Conservation (phyloP, 768 basidiomycete species). For the Punctularia strigosozonata region DNA sequence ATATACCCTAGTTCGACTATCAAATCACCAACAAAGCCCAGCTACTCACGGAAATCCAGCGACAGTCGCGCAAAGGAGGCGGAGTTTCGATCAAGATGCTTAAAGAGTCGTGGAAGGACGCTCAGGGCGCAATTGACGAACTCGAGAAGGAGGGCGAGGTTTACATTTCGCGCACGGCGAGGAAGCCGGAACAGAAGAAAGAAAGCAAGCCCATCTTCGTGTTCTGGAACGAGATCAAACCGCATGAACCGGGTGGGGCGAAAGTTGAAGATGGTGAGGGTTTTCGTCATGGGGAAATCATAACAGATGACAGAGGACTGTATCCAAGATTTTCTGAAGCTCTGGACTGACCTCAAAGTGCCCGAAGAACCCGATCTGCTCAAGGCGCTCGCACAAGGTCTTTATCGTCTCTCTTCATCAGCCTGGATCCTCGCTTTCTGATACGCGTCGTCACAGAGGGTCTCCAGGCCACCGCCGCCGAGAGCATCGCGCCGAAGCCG, state of each 20-base stretch:
- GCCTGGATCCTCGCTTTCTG: background rate
- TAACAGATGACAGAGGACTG: background rate
- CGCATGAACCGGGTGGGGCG: conserved; percentile 59
- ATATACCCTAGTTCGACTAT: conserved; percentile 63
- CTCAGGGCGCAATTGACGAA: conserved; percentile 74
- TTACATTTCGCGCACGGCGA: conserved; percentile 70
- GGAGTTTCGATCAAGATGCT: conserved; percentile 75
- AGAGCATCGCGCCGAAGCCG: conserved; percentile 41
- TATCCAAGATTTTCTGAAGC: conserved; percentile 64
- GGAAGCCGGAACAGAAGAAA: no score
- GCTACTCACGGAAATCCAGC: conserved; percentile 76
- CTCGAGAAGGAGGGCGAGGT: conserved; percentile 85
- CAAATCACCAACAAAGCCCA: conserved; percentile 78
- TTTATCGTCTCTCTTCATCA: conserved; percentile 5
- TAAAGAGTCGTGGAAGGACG: conserved; percentile 89
- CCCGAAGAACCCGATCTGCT: conserved; percentile 80
- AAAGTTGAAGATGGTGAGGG: conserved; percentile 69
- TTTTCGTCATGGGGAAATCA: conserved; percentile 1
- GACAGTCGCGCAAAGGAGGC: conserved; percentile 72
- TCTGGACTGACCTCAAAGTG: conserved; percentile 79
- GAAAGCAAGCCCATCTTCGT: conserved; percentile 78
- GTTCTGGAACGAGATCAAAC: conserved; percentile 84
- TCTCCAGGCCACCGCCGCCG: conserved; percentile 65
- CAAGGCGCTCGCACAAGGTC: conserved; percentile 52
- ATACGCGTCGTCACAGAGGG: conserved; percentile 40